Evolutionary conservation across 495 filamentous ascomycete genomes (phyloP).

Genomic region (Penicillium robsamsonii): DNA sequence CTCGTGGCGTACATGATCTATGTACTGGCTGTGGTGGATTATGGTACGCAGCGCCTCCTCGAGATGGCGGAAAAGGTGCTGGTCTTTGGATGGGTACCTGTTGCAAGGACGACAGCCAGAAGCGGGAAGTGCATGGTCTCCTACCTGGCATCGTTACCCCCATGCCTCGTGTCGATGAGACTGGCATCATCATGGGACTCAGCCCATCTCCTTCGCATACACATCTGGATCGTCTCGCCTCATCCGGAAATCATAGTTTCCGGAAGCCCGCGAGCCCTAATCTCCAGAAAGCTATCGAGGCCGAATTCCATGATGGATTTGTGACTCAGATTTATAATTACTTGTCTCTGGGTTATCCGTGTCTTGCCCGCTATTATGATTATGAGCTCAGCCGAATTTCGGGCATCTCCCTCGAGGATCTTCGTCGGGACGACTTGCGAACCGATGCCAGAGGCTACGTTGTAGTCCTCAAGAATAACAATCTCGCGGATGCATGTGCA

Average conservation of each 20-base stretch:
- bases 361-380: slow-evolving; percentile 77
- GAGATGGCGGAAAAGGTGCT: slow-evolving; percentile 33
- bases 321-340: slow-evolving; percentile 97
- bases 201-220: slow-evolving; percentile 8
- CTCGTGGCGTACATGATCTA: slow-evolving; percentile 3
- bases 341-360: slow-evolving; percentile 84
- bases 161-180: slow-evolving; percentile 18
- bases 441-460: slow-evolving; percentile 67
- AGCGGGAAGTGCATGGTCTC: slow-evolving; percentile 9
- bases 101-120: slow-evolving; percentile 21
- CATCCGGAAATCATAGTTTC: not conserved
- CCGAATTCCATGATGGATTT: slow-evolving; percentile 78
- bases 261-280: slow-evolving; percentile 29
- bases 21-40: slow-evolving; percentile 35
- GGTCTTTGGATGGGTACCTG: slow-evolving; percentile 70
- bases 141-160: slow-evolving; percentile 31
- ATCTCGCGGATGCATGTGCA: slow-evolving; percentile 49
- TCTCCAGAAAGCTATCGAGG: slow-evolving; percentile 52
- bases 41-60: slow-evolving; percentile 36
- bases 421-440: slow-evolving; percentile 69
- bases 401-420: slow-evolving; percentile 58
- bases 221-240: slow-evolving; percentile 3
- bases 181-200: slow-evolving; percentile 6
- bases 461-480: slow-evolving; percentile 41
- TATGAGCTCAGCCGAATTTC: slow-evolving; percentile 78